A percentile compares a stretch with the other conserved stretches of the same genome.
These are phyloP conservation scores for Calonectria ilicicola DNA, from an alignment of 2,329 filamentous ascomycete species.

Conservation along the genomic window DNA sequence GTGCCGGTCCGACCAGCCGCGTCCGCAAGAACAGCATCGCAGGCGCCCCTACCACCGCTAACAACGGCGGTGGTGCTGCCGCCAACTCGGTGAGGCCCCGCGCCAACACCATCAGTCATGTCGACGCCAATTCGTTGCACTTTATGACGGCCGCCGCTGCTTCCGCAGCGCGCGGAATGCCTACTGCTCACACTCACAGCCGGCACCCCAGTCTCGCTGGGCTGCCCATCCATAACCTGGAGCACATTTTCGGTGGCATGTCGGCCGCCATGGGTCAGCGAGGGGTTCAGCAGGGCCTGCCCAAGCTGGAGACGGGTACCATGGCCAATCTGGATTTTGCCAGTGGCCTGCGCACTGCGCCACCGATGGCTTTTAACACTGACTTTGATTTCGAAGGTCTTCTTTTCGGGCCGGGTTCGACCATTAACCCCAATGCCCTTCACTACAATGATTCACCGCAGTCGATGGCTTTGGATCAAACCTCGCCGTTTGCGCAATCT, in stretches of 20 bases:
- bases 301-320: conserved; percentile 85
- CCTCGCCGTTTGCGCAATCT: conserved; percentile 69
- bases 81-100: conserved; percentile 81
- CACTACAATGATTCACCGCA: conserved; percentile 87
- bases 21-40: conserved; percentile 95
- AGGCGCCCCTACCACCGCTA: conserved; percentile 57
- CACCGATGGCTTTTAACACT: conserved; percentile 70
- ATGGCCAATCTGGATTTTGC: conserved; percentile 74
- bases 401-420: conserved; percentile 76
- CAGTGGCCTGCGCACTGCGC: conserved; percentile 82
- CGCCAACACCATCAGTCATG: conserved; percentile 96
- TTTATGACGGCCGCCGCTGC: conserved; percentile 72
- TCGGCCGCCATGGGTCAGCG: conserved; percentile 75
- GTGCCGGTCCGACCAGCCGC: conserved; percentile 75
- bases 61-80: conserved; percentile 50
- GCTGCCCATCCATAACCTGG: conserved; percentile 68
- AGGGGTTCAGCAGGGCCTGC: conserved; percentile 74
- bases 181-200: conserved; percentile 71
- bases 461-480: conserved; percentile 71
- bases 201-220: conserved; percentile 82
- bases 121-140: conserved; percentile 82
- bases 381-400: conserved; percentile 64
- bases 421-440: conserved; percentile 79
- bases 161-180: conserved; percentile 62
- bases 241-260: conserved; percentile 80